A percentile compares a stretch with the other conserved stretches of the same genome.
Evolutionary conservation across 2,329 filamentous ascomycete species (phyloP).

Genomic region (Endoconidiophora laricicola): DNA sequence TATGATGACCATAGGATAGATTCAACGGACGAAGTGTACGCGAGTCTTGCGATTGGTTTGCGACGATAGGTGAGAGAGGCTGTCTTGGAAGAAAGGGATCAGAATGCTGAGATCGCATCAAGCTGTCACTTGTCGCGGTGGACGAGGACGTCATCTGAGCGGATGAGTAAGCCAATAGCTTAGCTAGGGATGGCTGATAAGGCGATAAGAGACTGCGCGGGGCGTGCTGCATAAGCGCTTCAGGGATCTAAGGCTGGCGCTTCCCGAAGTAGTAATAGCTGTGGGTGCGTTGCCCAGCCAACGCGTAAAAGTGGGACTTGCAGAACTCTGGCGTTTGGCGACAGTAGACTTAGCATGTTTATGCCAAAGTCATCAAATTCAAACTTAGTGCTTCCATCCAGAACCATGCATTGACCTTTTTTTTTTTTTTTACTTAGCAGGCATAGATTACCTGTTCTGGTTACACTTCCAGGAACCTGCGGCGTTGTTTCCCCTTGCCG

Average conservation of each 20-base stretch:
- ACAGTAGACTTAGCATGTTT: not conserved
- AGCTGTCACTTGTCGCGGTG: not conserved
- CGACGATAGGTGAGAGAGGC: no score
- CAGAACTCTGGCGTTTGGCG: not conserved
- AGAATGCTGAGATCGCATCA: not conserved
- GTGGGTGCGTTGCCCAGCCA: constrained; percentile 8
- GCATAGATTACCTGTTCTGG: not conserved
- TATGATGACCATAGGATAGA: not conserved
- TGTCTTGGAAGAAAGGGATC: no score
- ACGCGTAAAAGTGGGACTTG: constrained; percentile 2
- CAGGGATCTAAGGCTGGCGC: no score
- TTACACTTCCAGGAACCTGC: no score
- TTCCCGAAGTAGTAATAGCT: not conserved
- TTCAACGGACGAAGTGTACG: not conserved
- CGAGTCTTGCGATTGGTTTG: no score
- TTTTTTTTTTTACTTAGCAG: not conserved
- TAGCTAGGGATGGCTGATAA: constrained; percentile 2
- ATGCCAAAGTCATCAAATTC: not conserved
- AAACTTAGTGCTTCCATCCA: not conserved
- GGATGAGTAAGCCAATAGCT: constrained; percentile 4
- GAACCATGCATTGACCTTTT: not conserved
- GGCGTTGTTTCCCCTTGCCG: no score
- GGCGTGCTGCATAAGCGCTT: not conserved
- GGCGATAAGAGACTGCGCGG: not conserved
- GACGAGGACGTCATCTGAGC: constrained; percentile 9